Base-by-base conservation (phyloP, 202 grass and related monocot genomes). In the Bolboschoenoplectus hybrid region DNA sequence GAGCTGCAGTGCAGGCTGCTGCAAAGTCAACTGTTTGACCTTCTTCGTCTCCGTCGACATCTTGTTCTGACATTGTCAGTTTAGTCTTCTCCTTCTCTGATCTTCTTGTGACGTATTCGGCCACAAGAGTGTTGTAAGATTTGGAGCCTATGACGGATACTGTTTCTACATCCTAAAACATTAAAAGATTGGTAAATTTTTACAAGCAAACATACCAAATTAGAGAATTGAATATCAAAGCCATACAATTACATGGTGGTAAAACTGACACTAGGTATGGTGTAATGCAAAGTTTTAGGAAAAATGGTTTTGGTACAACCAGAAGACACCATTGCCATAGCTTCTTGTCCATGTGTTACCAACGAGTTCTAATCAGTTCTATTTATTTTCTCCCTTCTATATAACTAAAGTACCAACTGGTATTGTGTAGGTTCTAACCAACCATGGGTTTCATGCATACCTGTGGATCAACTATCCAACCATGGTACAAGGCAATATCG, bases 401-500 rank as follows among this genome's bases (percentile, higher is more conserved):
- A 20, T 43, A 80, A 41, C 6, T 60, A 79, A 80, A 51, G 50
- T 58, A 40, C 51, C 74, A 79, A 58, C 74, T 17, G 0, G 43
- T 56, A 78, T 2, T 41, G 3, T n/a, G 60, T 60, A 61, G 3
- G 35, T 80, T 80, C 36, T 9, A 79, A 41, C 13, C 1, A 43
- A 60, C 36, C 3, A 61, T 5, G 16, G 1, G 43, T 61, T 47
- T 51, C 6, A 2, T 20, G 26, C 20, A 45, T 85, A 96, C 96
- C 96, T 98, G 93, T 58, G 97, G 97, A 89, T 99, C 97, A 52
- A 97, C 88, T 75, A 99, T 99, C 97, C 97, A 99, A 46, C 97
- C 97, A 88, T 99, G 97, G 64, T 90, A 99, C 8, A 99, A 55
- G 5, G 93, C 91, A 77, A 99, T 97, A 88, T 97, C 93, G 0